A percentile compares a stretch with the other conserved stretches of the same genome.
Conservation (phyloP, 1,284 basidiomycete species). For the Trametes pubescens region DNA sequence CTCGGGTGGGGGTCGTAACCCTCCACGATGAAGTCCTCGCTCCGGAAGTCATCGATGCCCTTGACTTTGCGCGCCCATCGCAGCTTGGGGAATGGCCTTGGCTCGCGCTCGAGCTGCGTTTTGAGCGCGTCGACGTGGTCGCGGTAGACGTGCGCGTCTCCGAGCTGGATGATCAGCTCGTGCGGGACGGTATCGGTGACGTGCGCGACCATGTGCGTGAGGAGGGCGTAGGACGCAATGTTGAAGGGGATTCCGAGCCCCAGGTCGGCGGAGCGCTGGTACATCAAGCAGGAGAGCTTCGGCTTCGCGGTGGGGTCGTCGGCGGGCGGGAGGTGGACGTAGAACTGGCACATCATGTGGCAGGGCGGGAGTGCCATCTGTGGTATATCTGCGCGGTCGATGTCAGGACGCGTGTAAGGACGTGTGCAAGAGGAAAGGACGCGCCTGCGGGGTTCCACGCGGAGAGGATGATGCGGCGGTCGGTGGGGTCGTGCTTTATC, state of each 20-base stretch:
- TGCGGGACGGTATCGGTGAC: conserved; percentile 89
- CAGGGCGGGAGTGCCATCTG: conserved; percentile 98
- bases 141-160: conserved; percentile 96
- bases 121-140: conserved; percentile 92
- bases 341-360: conserved; percentile 99
- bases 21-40: conserved; percentile 85
- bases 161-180: conserved; percentile 93
- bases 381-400: conserved; percentile 71
- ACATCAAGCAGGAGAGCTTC: conserved; percentile 94
- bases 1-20: conserved; percentile 88
- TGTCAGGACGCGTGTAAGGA: background rate
- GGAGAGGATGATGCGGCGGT: conserved; percentile 93
- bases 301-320: conserved; percentile 62
- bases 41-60: conserved; percentile 87
- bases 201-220: conserved; percentile 96
- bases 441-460: conserved; percentile 98
- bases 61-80: conserved; percentile 69
- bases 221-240: conserved; percentile 96
- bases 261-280: conserved; percentile 96
- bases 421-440: conserved; percentile 30
- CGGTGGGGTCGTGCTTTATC: conserved; percentile 94
- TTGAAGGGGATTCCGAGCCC: conserved; percentile 99
- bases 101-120: conserved; percentile 82
- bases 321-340: conserved; percentile 83
- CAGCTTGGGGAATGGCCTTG: conserved; percentile 86